Percentiles rank a stretch among this genome's conserved stretches.
Evolutionary conservation across 1,284 basidiomycete species (phyloP).

Genomic region (Sporisorium sorghi): DNA sequence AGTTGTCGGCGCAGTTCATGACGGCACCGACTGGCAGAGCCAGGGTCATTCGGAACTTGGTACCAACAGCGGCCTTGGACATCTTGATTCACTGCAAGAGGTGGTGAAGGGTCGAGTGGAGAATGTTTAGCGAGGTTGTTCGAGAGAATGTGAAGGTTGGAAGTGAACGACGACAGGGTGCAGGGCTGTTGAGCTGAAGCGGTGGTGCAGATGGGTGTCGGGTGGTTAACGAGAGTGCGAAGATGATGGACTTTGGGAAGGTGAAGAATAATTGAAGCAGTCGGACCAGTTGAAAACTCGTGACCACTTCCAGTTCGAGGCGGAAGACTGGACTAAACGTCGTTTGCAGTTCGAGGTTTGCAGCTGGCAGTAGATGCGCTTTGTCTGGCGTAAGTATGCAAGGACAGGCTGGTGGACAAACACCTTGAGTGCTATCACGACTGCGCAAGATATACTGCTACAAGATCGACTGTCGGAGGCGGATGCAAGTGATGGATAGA

Average conservation of each 20-base stretch:
- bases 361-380: background rate
- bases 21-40: constrained; percentile 95
- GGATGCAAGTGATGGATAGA: background rate
- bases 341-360: background rate
- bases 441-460: background rate
- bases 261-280: background rate
- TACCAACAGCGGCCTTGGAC: constrained; percentile 76
- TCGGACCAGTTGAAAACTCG: background rate
- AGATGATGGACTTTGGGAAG: background rate
- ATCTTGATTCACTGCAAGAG: constrained; percentile 54
- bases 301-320: background rate
- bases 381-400: background rate
- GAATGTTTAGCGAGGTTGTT: constrained; percentile 26
- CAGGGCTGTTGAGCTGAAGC: constrained; percentile 17
- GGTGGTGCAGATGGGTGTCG: background rate
- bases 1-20: constrained; percentile 99
- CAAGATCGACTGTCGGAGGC: background rate
- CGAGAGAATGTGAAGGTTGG: background rate
- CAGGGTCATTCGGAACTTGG: constrained; percentile 87
- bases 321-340: background rate
- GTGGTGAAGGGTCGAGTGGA: background rate
- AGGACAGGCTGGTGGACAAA: too few relatives aligned
- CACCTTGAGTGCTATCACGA: background rate
- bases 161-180: background rate
- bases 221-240: background rate